Percentiles rank a stretch among this genome's conserved stretches.
Evolutionary conservation across 2,329 filamentous ascomycete species (phyloP).

Genomic region (Penicillium italicum): DNA sequence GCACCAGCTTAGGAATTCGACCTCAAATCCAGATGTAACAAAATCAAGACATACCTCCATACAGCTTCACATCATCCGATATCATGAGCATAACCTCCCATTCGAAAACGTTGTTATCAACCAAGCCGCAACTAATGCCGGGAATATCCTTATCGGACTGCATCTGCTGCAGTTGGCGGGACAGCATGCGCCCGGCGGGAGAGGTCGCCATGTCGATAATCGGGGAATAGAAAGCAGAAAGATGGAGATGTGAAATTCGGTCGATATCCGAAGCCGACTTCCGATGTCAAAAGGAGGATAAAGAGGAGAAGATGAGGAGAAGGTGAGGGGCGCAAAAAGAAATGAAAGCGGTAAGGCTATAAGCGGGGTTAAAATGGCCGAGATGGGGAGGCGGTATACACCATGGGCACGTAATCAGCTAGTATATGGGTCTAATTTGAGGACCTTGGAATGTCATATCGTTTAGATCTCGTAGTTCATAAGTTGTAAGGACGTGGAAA

Average conservation of each 20-base stretch:
- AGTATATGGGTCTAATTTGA: neutral
- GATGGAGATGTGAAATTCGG: neutral
- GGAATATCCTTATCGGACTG: conserved; percentile 86
- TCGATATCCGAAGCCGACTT: neutral
- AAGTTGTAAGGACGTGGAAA: too few species aligned
- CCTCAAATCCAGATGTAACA: neutral
- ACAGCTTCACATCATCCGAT: conserved; percentile 86
- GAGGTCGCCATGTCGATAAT: conserved; percentile 41
- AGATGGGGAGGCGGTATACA: conserved; percentile 1
- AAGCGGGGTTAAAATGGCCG: conserved; percentile 6
- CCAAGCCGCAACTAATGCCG: conserved; percentile 87
- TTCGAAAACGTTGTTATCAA: conserved; percentile 84
- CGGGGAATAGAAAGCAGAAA: neutral
- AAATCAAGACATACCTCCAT: conserved; percentile 64
- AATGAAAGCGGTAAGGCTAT: conserved; percentile 18
- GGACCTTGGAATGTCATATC: neutral
- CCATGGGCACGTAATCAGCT: neutral
- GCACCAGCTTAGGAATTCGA: neutral
- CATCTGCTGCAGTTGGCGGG: conserved; percentile 90
- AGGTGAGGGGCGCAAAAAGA: conserved; percentile 14
- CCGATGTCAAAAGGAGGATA: neutral
- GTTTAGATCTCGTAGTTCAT: neutral
- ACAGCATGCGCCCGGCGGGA: conserved; percentile 60
- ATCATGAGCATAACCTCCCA: conserved; percentile 99
- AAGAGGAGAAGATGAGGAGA: conserved; percentile 3